A percentile compares a stretch with the other conserved stretches of the same genome.
Evolutionary conservation across 495 filamentous ascomycete species (phyloP).

Genomic region (Lasiosphaeria ovina): DNA sequence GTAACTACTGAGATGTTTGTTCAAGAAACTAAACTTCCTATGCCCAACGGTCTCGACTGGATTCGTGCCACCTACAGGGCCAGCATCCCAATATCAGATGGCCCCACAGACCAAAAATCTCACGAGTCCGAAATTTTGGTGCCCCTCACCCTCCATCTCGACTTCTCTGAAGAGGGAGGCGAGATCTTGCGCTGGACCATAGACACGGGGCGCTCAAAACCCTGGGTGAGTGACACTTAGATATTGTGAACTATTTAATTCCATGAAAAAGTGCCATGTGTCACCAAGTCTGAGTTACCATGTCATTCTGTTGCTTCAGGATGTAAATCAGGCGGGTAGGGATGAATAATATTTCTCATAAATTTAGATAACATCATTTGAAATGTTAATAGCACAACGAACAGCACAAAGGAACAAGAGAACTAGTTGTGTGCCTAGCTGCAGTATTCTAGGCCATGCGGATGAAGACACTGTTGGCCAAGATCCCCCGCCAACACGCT

Average conservation of each 20-base stretch:
- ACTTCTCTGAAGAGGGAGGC: no score
- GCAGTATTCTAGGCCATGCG: neutral
- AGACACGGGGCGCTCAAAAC: no score
- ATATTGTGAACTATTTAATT: neutral
- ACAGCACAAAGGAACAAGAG: neutral
- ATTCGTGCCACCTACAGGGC: no score
- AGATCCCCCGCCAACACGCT: neutral
- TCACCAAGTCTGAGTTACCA: neutral
- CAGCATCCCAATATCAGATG: no score
- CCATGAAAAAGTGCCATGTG: neutral
- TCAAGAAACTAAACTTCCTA: no score
- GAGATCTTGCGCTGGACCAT: no score
- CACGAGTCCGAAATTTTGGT: no score
- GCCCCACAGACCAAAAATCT: no score
- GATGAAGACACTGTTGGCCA: neutral
- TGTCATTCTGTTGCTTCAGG: neutral
- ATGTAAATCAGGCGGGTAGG: neutral
- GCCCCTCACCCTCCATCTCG: no score
- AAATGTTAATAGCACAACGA: neutral
- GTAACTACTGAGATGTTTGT: no score
- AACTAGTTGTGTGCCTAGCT: neutral
- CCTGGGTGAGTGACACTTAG: neutral
- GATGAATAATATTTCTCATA: no score
- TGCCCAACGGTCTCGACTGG: no score
- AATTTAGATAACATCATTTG: neutral